Evolutionary conservation across 2,329 filamentous ascomycete species (phyloP).

Genomic region (Lachnellula arida): DNA sequence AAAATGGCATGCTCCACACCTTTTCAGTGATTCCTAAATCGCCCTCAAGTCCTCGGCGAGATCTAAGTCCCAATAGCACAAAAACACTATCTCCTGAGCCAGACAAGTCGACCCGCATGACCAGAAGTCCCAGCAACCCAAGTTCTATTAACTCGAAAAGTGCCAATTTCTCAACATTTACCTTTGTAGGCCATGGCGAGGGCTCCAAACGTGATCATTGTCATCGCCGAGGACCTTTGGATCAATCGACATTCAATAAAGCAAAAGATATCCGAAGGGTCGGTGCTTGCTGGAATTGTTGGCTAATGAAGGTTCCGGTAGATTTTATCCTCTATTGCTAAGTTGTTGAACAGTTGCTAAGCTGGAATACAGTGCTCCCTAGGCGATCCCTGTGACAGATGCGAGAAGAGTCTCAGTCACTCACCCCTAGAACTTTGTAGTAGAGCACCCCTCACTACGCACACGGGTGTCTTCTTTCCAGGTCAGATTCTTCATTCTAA

Average conservation of each 20-base stretch:
- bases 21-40: background rate
- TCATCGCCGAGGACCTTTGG: conserved; percentile 15
- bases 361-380: conserved; percentile 15
- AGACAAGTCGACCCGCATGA: background rate
- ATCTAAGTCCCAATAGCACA: background rate
- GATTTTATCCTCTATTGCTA: background rate
- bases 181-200: conserved; percentile 8
- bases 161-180: background rate
- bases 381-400: conserved; percentile 15
- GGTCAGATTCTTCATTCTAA: conserved; percentile 1
- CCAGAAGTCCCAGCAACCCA: background rate
- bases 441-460: conserved; percentile 9
- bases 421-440: conserved; percentile 8
- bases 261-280: conserved; percentile 18
- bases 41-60: background rate
- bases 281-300: conserved; percentile 25
- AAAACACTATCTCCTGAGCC: background rate
- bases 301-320: conserved; percentile 21
- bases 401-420: conserved; percentile 4
- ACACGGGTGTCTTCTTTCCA: conserved; percentile 13
- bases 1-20: background rate
- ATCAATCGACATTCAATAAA: conserved; percentile 12
- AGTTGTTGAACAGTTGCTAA: background rate
- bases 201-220: conserved; percentile 2
- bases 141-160: background rate